These are phyloP conservation scores for Apiotrichum siamense DNA, from an alignment of 1,284 basidiomycete species.

Conservation along the genomic window DNA sequence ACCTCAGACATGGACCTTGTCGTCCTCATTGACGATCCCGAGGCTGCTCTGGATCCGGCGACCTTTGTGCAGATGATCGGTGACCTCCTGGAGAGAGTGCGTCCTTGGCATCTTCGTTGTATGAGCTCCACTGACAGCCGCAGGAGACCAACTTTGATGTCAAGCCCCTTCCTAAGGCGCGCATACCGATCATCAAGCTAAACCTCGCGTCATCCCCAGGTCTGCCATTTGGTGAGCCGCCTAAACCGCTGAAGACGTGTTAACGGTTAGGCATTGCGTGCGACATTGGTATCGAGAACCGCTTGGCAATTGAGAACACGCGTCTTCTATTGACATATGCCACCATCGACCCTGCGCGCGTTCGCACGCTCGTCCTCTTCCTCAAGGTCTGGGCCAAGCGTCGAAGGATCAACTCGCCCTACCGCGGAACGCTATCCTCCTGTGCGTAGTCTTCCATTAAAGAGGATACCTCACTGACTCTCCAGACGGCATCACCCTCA, in stretches of 20 bases:
- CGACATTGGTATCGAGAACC: constrained; percentile 98
- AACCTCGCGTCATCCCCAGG: constrained; percentile 84
- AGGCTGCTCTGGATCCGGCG: constrained; percentile 61
- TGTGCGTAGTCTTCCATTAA: constrained; percentile 51
- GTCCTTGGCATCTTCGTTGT: constrained; percentile 30
- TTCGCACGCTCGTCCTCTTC: constrained; percentile 91
- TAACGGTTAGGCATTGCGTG: constrained; percentile 62
- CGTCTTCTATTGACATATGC: constrained; percentile 93
- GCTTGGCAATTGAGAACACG: constrained; percentile 94
- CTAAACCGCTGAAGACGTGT: background rate
- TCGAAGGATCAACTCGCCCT: constrained; percentile 96
- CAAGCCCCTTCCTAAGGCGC: constrained; percentile 90
- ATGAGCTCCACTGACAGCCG: constrained; percentile 31
- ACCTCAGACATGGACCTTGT: constrained; percentile 96
- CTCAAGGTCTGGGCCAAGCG: constrained; percentile 99
- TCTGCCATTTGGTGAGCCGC: constrained; percentile 61
- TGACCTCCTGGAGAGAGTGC: constrained; percentile 81
- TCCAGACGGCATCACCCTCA: constrained; percentile 81
- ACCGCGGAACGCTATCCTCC: constrained; percentile 90
- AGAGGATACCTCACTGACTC: background rate
- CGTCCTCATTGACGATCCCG: constrained; percentile 80
- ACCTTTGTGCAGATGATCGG: constrained; percentile 93
- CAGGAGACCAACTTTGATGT: constrained; percentile 87
- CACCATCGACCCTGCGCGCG: constrained; percentile 88
- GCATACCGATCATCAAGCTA: constrained; percentile 98